Percentiles rank a stretch among this genome's conserved stretches.
Conservation (phyloP, 176 grass and related monocot species). For the Zea luxurians region DNA sequence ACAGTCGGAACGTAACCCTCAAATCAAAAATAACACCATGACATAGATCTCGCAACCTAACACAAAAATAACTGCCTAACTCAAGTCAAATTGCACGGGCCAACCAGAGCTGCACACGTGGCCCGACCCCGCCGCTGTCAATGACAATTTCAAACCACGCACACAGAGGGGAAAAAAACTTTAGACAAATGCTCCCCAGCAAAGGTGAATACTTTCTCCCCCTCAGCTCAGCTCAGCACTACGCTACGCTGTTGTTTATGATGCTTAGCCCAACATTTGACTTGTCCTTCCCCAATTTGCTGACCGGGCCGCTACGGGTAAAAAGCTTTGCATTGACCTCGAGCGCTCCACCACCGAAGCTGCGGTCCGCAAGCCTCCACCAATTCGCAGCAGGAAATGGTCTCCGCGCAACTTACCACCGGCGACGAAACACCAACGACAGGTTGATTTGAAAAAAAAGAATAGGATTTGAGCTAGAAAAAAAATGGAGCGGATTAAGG, state of each 20-base stretch:
- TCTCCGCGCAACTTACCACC: constrained; percentile 17
- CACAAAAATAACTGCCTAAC: background rate
- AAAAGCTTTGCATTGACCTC: constrained; percentile 42
- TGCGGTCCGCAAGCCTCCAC: constrained; percentile 17
- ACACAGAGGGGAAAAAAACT: background rate
- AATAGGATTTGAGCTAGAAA: constrained; percentile 2
- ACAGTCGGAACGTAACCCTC: constrained; percentile 24
- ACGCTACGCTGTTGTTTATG: background rate
- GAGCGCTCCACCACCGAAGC: constrained; percentile 22
- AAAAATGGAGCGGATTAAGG: background rate
- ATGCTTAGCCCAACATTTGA: constrained; percentile 41
- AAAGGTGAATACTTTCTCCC: too few species aligned
- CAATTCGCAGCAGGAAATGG: constrained; percentile 21
- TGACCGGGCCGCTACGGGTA: constrained; percentile 21
- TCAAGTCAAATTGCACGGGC: constrained; percentile 9
- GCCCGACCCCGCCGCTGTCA: background rate
- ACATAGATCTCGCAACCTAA: constrained; percentile 40
- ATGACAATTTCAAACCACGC: constrained; percentile 30
- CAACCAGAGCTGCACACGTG: constrained; percentile 19
- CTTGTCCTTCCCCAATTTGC: constrained; percentile 25
- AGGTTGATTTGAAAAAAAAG: constrained; percentile 13
- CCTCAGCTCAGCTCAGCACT: background rate
- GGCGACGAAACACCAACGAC: constrained; percentile 15
- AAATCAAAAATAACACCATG: constrained; percentile 30
- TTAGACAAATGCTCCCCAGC: constrained; percentile 15